Evolutionary conservation across 371 early-diverging fungal species (phyloP).

Genomic region (Mortierella sp.): DNA sequence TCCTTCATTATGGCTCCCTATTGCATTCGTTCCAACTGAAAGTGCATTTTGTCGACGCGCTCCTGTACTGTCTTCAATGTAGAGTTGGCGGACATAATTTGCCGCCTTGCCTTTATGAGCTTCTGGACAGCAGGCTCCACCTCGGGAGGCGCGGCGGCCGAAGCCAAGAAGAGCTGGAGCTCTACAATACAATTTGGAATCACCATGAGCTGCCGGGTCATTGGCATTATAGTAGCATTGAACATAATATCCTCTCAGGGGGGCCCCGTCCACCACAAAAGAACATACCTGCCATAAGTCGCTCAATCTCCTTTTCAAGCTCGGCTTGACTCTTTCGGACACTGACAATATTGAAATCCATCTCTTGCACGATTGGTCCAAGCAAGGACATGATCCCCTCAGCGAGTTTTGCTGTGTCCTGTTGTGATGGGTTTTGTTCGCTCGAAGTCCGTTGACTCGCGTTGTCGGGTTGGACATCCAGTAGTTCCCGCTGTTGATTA

Average conservation of each 20-base stretch:
- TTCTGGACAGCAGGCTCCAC: slow-evolving; percentile 63
- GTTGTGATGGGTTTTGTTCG: background rate
- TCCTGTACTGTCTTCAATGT: slow-evolving; percentile 59
- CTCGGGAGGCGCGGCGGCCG: slow-evolving; percentile 62
- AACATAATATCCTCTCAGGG: background rate
- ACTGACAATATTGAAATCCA: slow-evolving; percentile 63
- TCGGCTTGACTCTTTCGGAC: slow-evolving; percentile 64
- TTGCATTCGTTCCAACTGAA: slow-evolving; percentile 18
- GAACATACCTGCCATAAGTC: slow-evolving; percentile 61
- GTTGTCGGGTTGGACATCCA: no score
- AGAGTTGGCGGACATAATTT: slow-evolving; percentile 57
- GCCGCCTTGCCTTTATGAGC: slow-evolving; percentile 59
- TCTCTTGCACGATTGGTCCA: slow-evolving; percentile 61
- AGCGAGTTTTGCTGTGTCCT: slow-evolving; percentile 24
- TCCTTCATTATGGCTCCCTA: background rate
- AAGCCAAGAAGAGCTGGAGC: slow-evolving; percentile 60
- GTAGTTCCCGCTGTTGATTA: no score
- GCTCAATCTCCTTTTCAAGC: slow-evolving; percentile 67
- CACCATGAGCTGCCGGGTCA: background rate
- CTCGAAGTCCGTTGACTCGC: no score
- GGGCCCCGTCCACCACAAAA: no score
- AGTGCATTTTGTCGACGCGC: slow-evolving; percentile 61
- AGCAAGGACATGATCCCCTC: slow-evolving; percentile 59
- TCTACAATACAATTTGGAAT: slow-evolving; percentile 29
- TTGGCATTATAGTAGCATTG: background rate